Evolutionary conservation across 805 yeast species (phyloP).

Genomic region (Candida golubevii): DNA sequence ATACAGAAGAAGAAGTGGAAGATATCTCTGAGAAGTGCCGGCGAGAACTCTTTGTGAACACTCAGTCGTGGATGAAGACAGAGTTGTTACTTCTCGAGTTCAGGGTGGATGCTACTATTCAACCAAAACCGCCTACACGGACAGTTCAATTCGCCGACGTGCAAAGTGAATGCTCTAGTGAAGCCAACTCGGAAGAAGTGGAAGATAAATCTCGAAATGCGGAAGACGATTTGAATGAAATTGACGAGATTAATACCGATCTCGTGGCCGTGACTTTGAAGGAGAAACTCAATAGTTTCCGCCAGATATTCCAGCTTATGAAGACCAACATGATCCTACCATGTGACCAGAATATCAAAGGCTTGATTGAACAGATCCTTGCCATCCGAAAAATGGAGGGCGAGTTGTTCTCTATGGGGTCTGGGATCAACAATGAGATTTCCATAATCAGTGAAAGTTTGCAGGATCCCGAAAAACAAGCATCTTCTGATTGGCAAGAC

Average conservation of each 20-base stretch:
- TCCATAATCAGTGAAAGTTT: background rate
- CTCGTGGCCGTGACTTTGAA: background rate
- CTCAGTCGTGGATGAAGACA: slow-evolving; percentile 5
- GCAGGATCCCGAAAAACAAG: background rate
- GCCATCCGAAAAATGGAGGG: slow-evolving; percentile 1
- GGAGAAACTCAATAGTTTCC: background rate
- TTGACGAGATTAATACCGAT: background rate
- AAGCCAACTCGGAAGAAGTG: background rate
- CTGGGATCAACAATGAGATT: slow-evolving; percentile 6
- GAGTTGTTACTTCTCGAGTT: slow-evolving; percentile 6
- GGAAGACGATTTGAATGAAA: background rate
- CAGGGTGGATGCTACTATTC: background rate
- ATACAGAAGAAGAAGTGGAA: background rate
- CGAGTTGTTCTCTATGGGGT: slow-evolving; percentile 3
- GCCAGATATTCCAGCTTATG: background rate
- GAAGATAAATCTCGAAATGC: too few relatives aligned
- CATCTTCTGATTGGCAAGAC: background rate
- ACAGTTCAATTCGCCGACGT: background rate
- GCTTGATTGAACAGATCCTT: slow-evolving; percentile 2
- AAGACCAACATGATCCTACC: background rate
- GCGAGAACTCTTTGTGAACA: background rate
- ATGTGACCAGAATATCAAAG: slow-evolving; percentile 1
- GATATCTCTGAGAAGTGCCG: slow-evolving; percentile 5
- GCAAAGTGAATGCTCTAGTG: background rate
- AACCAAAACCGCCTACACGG: background rate